Evolutionary conservation across 2,329 filamentous ascomycete species (phyloP).

Genomic region (Curvularia sp.): DNA sequence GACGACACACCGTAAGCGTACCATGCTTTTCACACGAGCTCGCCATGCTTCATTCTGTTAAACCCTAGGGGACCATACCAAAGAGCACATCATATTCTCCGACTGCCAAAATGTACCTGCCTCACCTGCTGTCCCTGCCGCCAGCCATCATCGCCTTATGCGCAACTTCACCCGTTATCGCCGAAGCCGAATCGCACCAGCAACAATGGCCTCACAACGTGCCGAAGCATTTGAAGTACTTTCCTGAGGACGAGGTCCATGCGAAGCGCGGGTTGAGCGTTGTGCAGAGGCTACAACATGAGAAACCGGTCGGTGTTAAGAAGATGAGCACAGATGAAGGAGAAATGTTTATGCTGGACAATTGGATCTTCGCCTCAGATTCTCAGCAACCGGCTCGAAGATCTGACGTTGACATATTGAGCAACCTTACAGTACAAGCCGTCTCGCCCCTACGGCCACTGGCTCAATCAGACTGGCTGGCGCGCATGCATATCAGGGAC

Average conservation of each 20-base stretch:
- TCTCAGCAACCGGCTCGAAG: conserved; percentile 12
- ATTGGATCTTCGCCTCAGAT: conserved; percentile 60
- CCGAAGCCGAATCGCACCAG: conserved; percentile 31
- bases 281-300: conserved; percentile 48
- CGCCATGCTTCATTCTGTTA: conserved; percentile 26
- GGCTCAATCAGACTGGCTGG: conserved; percentile 38
- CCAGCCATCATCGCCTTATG: conserved; percentile 39
- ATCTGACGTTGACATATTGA: conserved; percentile 16
- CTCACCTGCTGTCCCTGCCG: conserved; percentile 41
- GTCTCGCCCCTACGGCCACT: conserved; percentile 40
- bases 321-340: conserved; percentile 75
- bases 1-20: conserved; percentile 8
- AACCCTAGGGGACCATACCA: conserved; percentile 9
- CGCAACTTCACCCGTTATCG: conserved; percentile 21
- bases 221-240: conserved; percentile 56
- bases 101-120: conserved; percentile 33
- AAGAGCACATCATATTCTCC: not conserved
- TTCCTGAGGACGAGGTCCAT: conserved; percentile 55
- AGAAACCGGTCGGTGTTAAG: conserved; percentile 67
- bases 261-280: conserved; percentile 52
- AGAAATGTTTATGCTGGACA: conserved; percentile 76
- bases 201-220: conserved; percentile 56
- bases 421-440: conserved; percentile 33
- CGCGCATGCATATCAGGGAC: conserved; percentile 49
- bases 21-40: conserved; percentile 9